These are phyloP conservation scores for Clausena lansium DNA, from an alignment of 345 rosid genomes.

Conservation along the genomic window DNA sequence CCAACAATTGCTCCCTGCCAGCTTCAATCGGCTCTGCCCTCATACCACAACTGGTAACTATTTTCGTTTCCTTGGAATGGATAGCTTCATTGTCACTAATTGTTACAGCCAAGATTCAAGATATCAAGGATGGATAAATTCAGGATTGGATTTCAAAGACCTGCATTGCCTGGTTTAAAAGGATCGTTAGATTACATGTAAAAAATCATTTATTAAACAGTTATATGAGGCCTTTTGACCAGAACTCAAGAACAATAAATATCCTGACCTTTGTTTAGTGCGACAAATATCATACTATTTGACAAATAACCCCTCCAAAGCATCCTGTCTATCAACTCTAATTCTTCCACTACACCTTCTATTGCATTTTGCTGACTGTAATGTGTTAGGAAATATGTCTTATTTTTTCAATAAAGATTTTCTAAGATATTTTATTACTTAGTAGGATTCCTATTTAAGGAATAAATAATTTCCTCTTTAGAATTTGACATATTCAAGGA, in stretches of 20 bases:
- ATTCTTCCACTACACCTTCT: constrained; percentile 45
- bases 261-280: neutral
- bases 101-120: too few relatives aligned
- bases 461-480: too few relatives aligned
- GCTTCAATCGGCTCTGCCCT: neutral
- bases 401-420: too few relatives aligned
- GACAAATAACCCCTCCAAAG: constrained; percentile 63
- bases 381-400: too few relatives aligned
- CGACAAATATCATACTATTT: neutral
- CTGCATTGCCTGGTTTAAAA: neutral
- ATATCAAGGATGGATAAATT: neutral
- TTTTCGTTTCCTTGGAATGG: neutral
- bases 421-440: too few relatives aligned
- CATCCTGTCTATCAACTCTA: constrained; percentile 78
- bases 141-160: neutral
- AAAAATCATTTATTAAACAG: neutral
- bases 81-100: neutral
- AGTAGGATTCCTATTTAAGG: too few relatives aligned
- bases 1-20: neutral
- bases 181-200: neutral
- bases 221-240: neutral
- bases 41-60: neutral
- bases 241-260: neutral
- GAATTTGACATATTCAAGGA: too few relatives aligned
- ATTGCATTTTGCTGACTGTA: constrained; percentile 65